A percentile compares a stretch with the other conserved stretches of the same genome.
These are phyloP conservation scores for Colletotrichum nymphaeae DNA, from an alignment of 2,329 filamentous ascomycete species.

Conservation along the genomic window DNA sequence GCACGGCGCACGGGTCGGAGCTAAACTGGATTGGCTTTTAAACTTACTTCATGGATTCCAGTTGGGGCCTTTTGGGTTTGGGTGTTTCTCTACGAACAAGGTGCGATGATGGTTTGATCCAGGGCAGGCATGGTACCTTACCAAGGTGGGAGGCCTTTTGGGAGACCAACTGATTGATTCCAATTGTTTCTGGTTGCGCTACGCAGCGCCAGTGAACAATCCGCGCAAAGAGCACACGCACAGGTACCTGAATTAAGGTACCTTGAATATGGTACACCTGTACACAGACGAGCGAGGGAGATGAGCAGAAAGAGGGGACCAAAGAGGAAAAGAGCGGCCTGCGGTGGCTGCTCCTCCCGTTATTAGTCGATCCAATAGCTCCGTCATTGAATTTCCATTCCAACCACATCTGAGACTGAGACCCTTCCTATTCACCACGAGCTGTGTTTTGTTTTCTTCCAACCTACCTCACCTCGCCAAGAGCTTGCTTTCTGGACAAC, in stretches of 20 bases:
- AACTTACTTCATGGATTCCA: not conserved
- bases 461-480: not conserved
- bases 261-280: too few species aligned
- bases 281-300: not conserved
- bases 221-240: not conserved
- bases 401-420: not conserved
- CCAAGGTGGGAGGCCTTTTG: too few species aligned
- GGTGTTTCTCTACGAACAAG: not conserved
- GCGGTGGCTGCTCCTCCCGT: not conserved
- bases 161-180: too few species aligned
- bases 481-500: not conserved
- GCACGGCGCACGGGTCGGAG: constrained; percentile 1
- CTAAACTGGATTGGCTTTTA: constrained; percentile 9
- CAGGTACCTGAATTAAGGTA: not conserved
- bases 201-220: not conserved
- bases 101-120: not conserved
- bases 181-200: not conserved
- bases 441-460: not conserved
- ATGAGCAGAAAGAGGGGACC: not conserved
- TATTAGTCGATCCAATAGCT: not conserved
- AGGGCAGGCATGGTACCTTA: not conserved
- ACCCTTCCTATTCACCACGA: not conserved
- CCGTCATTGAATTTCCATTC: constrained; percentile 8
- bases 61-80: not conserved
- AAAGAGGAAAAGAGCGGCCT: not conserved